Evolutionary conservation across 2,329 filamentous ascomycete species (phyloP).

Genomic region (Monilinia fructicola): DNA sequence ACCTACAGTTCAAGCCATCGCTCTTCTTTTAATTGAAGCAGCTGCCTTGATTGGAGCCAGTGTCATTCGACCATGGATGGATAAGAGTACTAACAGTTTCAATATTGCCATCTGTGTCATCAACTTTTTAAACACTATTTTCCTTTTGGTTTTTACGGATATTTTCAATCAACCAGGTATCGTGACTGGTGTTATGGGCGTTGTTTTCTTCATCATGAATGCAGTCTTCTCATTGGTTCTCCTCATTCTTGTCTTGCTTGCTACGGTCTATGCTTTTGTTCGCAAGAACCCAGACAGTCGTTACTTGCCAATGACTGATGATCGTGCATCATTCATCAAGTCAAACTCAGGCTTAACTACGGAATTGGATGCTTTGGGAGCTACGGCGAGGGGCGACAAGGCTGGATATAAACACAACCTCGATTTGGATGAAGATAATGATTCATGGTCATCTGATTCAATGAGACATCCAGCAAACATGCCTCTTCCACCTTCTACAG

Average conservation of each 20-base stretch:
- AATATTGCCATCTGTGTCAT: slow-evolving; percentile 89
- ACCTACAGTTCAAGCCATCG: slow-evolving; percentile 74
- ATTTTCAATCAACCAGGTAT: slow-evolving; percentile 82
- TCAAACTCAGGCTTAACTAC: slow-evolving; percentile 85
- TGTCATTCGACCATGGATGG: slow-evolving; percentile 92
- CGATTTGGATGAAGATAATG: slow-evolving; percentile 71
- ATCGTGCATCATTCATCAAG: slow-evolving; percentile 96
- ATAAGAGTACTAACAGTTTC: slow-evolving; percentile 96
- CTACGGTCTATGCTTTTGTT: slow-evolving; percentile 75
- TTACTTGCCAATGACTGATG: slow-evolving; percentile 95
- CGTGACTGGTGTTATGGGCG: slow-evolving; percentile 83
- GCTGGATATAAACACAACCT: slow-evolving; percentile 55
- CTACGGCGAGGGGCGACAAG: slow-evolving; percentile 84
- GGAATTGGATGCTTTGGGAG: slow-evolving; percentile 85
- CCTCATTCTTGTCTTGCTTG: slow-evolving; percentile 76
- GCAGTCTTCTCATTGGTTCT: slow-evolving; percentile 80
- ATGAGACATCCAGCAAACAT: slow-evolving; percentile 46
- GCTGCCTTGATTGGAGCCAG: slow-evolving; percentile 73
- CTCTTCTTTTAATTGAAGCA: slow-evolving; percentile 79
- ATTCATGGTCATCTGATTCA: slow-evolving; percentile 63
- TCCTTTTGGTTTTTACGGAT: slow-evolving; percentile 83
- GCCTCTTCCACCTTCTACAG: slow-evolving; percentile 38
- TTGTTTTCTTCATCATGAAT: slow-evolving; percentile 86
- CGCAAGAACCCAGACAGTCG: slow-evolving; percentile 93
- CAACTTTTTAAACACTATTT: slow-evolving; percentile 89